Conservation (phyloP, 805 yeast species). For the Yamadazyma scolyti region DNA sequence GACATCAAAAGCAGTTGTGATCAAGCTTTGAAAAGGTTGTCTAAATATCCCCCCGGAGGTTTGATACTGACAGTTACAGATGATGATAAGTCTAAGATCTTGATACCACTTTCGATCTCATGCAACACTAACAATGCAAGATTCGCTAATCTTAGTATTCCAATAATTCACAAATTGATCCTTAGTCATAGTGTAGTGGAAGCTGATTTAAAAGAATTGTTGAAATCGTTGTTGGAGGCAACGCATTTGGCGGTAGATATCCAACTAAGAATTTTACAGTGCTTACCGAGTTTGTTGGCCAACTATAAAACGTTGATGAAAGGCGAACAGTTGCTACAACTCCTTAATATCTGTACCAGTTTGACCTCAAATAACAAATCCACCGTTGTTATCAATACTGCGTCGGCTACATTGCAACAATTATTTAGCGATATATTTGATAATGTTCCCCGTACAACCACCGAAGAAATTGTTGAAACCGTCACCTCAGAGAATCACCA, state of each 20-base stretch:
- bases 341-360: slow-evolving; percentile 67
- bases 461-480: slow-evolving; percentile 11
- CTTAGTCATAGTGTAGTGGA: slow-evolving; percentile 52
- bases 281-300: slow-evolving; percentile 71
- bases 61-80: slow-evolving; percentile 5
- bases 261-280: slow-evolving; percentile 81
- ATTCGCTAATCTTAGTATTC: slow-evolving; percentile 66
- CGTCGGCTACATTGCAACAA: slow-evolving; percentile 91
- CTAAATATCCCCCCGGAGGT: slow-evolving; percentile 2
- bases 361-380: slow-evolving; percentile 67
- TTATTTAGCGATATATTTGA: slow-evolving; percentile 77
- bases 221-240: slow-evolving; percentile 70
- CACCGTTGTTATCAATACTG: slow-evolving; percentile 81
- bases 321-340: slow-evolving; percentile 53
- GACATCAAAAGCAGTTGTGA: slow-evolving; percentile 57
- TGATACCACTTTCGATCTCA: slow-evolving; percentile 64
- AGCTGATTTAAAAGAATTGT: slow-evolving; percentile 47
- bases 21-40: slow-evolving; percentile 15
- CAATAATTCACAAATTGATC: slow-evolving; percentile 63
- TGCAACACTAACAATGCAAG: slow-evolving; percentile 75
- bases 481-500: slow-evolving; percentile 14
- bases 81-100: slow-evolving; percentile 10
- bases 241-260: slow-evolving; percentile 74
- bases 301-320: slow-evolving; percentile 53
- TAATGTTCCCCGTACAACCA: slow-evolving; percentile 39